Percentiles rank a stretch among this genome's conserved stretches.
Evolutionary conservation across 2,329 filamentous ascomycete genomes (phyloP).

Genomic region (Venturia carpophila): DNA sequence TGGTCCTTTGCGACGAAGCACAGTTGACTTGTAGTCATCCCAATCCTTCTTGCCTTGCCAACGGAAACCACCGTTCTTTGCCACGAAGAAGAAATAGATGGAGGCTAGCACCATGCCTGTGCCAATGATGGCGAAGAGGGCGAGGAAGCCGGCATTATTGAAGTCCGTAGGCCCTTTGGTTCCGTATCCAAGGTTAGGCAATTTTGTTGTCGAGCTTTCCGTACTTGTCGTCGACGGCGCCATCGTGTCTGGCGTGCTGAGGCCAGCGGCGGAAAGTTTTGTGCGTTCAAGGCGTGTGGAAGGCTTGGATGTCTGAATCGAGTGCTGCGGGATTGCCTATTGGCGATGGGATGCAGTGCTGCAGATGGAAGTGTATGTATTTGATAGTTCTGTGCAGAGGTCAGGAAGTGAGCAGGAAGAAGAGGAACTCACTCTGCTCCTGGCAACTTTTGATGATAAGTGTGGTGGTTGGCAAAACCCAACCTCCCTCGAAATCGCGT

Average conservation of each 20-base stretch:
- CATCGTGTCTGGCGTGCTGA: conserved; percentile 5
- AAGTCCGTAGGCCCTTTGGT: conserved; percentile 31
- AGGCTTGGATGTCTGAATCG: neutral
- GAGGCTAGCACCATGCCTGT: conserved; percentile 62
- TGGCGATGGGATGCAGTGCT: neutral
- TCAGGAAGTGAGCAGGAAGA: conserved; percentile 1
- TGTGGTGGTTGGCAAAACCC: neutral
- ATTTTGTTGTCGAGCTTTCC: neutral
- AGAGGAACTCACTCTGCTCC: conserved; percentile 5
- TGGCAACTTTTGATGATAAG: conserved; percentile 5
- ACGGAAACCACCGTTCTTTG: conserved; percentile 87
- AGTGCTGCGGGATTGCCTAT: conserved; percentile 6
- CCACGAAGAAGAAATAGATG: conserved; percentile 99
- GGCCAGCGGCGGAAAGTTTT: neutral
- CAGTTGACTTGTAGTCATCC: conserved; percentile 97
- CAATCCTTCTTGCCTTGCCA: conserved; percentile 70
- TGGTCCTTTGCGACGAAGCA: conserved; percentile 78
- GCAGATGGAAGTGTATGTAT: neutral
- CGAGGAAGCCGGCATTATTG: conserved; percentile 60
- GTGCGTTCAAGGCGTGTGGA: neutral
- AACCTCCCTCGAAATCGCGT: neutral
- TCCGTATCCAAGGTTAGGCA: conserved; percentile 28
- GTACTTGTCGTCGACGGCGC: neutral
- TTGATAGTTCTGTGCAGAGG: neutral
- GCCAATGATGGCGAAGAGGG: conserved; percentile 77